Base-by-base conservation (phyloP, 176 grass and related monocot genomes). In the Stipa capillata region DNA sequence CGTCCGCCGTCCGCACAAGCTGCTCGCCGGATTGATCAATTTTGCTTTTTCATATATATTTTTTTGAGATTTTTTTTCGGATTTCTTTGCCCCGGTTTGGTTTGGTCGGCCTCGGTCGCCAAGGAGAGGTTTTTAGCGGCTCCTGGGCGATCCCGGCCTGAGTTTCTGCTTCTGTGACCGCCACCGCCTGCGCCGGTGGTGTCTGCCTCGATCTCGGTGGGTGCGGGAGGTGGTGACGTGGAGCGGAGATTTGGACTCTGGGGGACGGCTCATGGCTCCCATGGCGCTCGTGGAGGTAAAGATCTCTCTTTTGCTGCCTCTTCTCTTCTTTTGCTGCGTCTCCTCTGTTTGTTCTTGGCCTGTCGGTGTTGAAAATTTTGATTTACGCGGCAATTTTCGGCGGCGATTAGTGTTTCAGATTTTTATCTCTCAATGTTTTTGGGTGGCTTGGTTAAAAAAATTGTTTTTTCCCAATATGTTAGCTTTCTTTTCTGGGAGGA, bases 201-300 rank as follows among this genome's bases (percentile, higher is more conserved):
- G 24, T 0, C 25, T 20, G 29, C 29, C 64, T 70, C 67, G 42
- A 70, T 48, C 67, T 70, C 67, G 67, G 67, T n/a, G n/a, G n/a
- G n/a, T n/a, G n/a, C n/a, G n/a, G n/a, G n/a, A n/a, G n/a, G n/a
- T n/a, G n/a, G n/a, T 0, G 41, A 47, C 66, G 4, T 0, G 24
- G 23, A 10, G 66, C 67, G 44, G n/a, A 72, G 79, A 78, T 83
- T 83, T 2, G 11, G 51, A 62, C 82, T 32, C 47, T 0, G 65
- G 73, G 23, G n/a, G 7, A 15, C 15, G 10, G 1, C 53, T 63
- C 57, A 73, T 86, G 78, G 74, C 50, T 24, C 23, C 83, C 43
- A 54, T 74, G 67, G 79, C 55, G 59, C 79, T 11, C n/a, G 40
- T 51, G 32, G 59, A 86, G 88, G 88, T 86, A 60, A 80, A 37